Percentiles rank a stretch among this genome's conserved stretches.
Conservation (phyloP, 1,284 basidiomycete species). For the Apiotrichum siamense region DNA sequence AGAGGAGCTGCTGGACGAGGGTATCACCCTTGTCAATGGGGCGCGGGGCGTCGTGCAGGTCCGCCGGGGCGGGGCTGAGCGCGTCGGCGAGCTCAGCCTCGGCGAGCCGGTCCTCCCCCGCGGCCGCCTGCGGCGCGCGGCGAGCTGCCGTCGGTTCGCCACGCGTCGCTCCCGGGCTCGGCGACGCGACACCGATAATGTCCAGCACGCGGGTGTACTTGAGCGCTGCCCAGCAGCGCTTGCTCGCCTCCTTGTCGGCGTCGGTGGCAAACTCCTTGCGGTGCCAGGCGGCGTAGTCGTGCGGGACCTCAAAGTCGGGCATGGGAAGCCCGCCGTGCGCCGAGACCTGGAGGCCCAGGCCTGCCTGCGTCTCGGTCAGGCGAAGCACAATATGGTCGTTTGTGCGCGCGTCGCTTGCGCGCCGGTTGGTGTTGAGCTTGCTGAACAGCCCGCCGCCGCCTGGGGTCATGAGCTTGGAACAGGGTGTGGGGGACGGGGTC, state of each 20-base stretch:
- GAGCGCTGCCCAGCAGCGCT: background rate
- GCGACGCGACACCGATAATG: background rate
- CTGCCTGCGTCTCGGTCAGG: background rate
- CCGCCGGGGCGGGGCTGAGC: background rate
- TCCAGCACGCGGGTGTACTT: conserved; percentile 2
- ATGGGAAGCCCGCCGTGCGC: background rate
- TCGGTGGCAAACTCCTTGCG: background rate
- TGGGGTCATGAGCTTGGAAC: too few relatives aligned
- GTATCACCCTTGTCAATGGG: background rate
- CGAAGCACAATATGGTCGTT: too few relatives aligned
- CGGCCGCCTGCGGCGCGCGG: background rate
- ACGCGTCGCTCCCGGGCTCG: background rate
- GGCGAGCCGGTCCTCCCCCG: background rate
- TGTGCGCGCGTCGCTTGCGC: too few relatives aligned
- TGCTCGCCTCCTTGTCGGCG: background rate
- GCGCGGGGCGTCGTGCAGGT: background rate
- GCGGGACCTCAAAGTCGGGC: background rate
- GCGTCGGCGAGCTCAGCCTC: background rate
- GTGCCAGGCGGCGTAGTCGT: background rate
- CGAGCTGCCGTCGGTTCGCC: background rate
- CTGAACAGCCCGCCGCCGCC: too few relatives aligned
- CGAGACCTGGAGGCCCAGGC: background rate
- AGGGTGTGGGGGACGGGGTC: too few relatives aligned
- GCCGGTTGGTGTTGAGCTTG: too few relatives aligned
- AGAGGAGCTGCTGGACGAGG: background rate